Percentiles rank a stretch among this genome's conserved stretches.
Evolutionary conservation across 2,329 filamentous ascomycete species (phyloP).

Genomic region (Trichophyton simii): DNA sequence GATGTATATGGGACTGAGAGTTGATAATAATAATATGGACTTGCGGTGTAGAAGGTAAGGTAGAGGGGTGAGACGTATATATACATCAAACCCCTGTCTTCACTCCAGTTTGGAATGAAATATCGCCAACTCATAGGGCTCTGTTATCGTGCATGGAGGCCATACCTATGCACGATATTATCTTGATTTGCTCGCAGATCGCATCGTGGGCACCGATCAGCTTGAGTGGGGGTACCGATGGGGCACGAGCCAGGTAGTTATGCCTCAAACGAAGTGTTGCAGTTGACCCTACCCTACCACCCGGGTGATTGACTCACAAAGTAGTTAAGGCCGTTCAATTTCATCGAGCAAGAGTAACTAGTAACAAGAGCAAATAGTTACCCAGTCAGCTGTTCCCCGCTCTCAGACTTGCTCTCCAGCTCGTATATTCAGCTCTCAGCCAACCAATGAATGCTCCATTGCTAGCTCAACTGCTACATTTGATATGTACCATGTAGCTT

Average conservation of each 20-base stretch:
- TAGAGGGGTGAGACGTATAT: neutral
- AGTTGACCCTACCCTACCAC: neutral
- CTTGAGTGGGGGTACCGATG: too few relatives aligned
- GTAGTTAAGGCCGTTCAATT: too few relatives aligned
- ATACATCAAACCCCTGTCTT: neutral
- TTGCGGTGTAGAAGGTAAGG: neutral
- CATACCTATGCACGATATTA: neutral
- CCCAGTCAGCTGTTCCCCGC: too few relatives aligned
- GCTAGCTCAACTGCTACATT: too few relatives aligned
- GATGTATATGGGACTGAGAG: neutral
- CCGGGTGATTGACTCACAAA: too few relatives aligned
- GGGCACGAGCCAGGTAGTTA: neutral
- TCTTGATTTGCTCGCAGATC: neutral
- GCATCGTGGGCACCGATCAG: neutral
- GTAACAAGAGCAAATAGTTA: too few relatives aligned
- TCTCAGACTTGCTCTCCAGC: too few relatives aligned
- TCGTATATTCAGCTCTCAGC: too few relatives aligned
- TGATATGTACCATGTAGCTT: too few relatives aligned
- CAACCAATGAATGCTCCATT: too few relatives aligned
- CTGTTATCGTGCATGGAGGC: neutral
- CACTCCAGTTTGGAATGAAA: neutral
- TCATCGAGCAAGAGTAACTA: too few relatives aligned
- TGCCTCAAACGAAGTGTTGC: neutral
- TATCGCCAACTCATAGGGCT: conserved; percentile 1
- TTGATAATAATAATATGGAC: neutral